Conservation (phyloP, 1,284 basidiomycete genomes). For the Sporisorium exsertum region DNA sequence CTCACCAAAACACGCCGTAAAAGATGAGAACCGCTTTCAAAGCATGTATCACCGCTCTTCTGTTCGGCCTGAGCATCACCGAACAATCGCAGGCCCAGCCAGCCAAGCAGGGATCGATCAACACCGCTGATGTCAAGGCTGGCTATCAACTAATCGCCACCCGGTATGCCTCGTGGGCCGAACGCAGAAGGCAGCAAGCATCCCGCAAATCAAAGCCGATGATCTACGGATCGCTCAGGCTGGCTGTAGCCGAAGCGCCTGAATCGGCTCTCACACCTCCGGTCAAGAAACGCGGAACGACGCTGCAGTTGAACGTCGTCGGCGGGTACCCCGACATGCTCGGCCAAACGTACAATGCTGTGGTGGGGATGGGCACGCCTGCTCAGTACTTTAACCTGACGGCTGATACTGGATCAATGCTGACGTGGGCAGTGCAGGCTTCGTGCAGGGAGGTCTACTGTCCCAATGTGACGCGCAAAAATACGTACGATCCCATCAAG, state of each 20-base stretch:
- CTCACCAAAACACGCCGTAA: too few relatives aligned
- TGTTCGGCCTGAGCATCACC: neutral
- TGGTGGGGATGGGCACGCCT: constrained; percentile 31
- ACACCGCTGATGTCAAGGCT: constrained; percentile 15
- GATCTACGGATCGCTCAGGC: constrained; percentile 12
- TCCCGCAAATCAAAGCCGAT: neutral
- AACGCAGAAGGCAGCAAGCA: constrained; percentile 6
- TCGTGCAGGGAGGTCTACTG: constrained; percentile 27
- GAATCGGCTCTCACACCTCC: neutral
- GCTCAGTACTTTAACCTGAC: constrained; percentile 34
- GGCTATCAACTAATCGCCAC: constrained; percentile 18
- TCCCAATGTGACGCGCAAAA: constrained; percentile 18
- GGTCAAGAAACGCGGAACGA: constrained; percentile 13
- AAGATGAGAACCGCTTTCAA: neutral
- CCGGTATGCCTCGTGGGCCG: constrained; percentile 20
- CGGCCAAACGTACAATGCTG: constrained; percentile 36
- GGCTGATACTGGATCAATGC: constrained; percentile 41
- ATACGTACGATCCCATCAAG: constrained; percentile 18
- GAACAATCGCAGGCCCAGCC: neutral
- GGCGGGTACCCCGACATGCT: constrained; percentile 44
- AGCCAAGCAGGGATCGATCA: neutral
- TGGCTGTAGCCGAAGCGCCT: neutral
- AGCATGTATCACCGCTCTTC: neutral
- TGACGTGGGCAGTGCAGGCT: constrained; percentile 31
- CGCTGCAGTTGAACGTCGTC: constrained; percentile 10